Conservation (phyloP, 257 asterid genomes). For the Anisodus tanguticus region DNA sequence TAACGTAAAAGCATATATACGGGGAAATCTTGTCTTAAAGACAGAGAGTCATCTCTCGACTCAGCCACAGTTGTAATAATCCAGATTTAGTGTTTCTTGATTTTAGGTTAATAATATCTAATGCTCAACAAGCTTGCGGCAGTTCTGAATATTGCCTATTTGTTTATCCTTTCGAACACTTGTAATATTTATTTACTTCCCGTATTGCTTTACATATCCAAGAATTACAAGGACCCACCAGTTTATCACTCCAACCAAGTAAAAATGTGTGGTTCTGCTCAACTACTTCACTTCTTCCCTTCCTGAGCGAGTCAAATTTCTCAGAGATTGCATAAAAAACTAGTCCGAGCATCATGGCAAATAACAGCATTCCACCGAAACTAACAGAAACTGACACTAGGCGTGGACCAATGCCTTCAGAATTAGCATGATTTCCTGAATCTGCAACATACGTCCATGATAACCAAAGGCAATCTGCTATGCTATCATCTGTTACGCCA, state of each 20-base stretch:
- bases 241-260: conserved; percentile 94
- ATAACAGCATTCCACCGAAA: conserved; percentile 92
- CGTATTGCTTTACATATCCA: no score
- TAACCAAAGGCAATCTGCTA: conserved; percentile 82
- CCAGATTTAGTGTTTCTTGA: no score
- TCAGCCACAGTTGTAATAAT: no score
- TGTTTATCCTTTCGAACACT: no score
- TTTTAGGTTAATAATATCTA: no score
- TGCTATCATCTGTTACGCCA: conserved; percentile 74
- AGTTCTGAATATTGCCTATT: no score
- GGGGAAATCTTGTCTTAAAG: no score
- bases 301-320: conserved; percentile 88
- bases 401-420: conserved; percentile 78
- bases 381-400: conserved; percentile 77
- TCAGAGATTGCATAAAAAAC: conserved; percentile 92
- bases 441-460: conserved; percentile 88
- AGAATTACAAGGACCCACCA: conserved; percentile 56
- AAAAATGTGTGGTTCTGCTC: conserved; percentile 85
- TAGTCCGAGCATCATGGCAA: conserved; percentile 97
- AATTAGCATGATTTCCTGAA: conserved; percentile 78
- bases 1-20: no score
- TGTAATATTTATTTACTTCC: no score
- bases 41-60: no score
- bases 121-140: no score
- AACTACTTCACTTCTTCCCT: conserved; percentile 94